Conservation (phyloP, 2,329 filamentous ascomycete species). For the Coniochaeta sp. region DNA sequence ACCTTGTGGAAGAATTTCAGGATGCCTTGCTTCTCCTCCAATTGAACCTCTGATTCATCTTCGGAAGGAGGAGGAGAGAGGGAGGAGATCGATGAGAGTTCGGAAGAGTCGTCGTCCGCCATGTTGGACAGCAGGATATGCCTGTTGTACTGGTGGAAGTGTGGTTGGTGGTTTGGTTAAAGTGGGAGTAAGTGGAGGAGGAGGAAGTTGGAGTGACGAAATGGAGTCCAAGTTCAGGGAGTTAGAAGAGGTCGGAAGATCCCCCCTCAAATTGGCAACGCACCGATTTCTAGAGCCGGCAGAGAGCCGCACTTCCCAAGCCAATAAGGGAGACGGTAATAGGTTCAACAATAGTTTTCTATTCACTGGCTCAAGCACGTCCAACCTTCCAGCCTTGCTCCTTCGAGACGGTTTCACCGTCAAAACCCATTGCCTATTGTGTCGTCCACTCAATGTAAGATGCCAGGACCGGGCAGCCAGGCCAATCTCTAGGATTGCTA, state of each 20-base stretch:
- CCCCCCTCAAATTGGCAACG: neutral
- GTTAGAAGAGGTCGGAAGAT: neutral
- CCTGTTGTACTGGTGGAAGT: conserved; percentile 9
- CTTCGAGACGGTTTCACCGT: neutral
- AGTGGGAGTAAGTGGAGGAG: conserved; percentile 17
- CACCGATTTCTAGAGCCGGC: neutral
- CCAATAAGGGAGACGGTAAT: neutral
- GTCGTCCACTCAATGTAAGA: neutral
- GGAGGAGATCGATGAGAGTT: conserved; percentile 48
- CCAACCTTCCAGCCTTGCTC: neutral
- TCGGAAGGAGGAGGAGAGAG: conserved; percentile 40
- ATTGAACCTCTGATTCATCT: conserved; percentile 41
- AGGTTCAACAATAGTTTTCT: neutral
- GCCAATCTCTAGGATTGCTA: neutral
- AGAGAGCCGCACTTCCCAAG: neutral
- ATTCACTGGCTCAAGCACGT: neutral
- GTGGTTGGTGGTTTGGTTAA: conserved; percentile 12
- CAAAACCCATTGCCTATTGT: neutral
- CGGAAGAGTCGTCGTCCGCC: conserved; percentile 56
- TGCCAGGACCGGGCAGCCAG: neutral
- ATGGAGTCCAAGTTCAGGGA: neutral
- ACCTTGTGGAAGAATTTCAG: conserved; percentile 61
- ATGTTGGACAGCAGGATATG: conserved; percentile 27
- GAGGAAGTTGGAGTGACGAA: conserved; percentile 10
- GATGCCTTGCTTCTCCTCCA: conserved; percentile 49